Conservation (phyloP, 1,139 yeast species). For the Sugiyamaella grinbergsii region DNA sequence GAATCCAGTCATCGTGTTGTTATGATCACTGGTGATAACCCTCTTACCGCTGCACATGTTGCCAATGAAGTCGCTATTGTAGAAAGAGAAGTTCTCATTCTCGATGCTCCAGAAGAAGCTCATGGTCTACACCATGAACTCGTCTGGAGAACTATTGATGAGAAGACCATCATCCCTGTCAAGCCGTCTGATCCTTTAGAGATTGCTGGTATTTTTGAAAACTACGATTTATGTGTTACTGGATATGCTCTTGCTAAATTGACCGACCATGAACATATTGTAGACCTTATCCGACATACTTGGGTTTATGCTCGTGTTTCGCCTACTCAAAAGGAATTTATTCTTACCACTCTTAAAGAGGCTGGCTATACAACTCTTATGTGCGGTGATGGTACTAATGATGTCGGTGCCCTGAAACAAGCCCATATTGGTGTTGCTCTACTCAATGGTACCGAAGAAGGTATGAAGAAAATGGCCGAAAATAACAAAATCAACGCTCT, state of each 20-base stretch:
- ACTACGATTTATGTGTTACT: slow-evolving; percentile 86
- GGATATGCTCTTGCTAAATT: slow-evolving; percentile 83
- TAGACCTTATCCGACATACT: slow-evolving; percentile 76
- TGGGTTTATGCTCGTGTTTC: slow-evolving; percentile 99
- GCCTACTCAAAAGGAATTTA: slow-evolving; percentile 91
- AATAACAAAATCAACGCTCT: slow-evolving; percentile 67
- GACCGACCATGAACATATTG: slow-evolving; percentile 56
- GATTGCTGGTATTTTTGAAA: slow-evolving; percentile 53
- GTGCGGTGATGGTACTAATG: slow-evolving; percentile 99
- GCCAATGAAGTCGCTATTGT: slow-evolving; percentile 91
- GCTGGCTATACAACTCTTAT: slow-evolving; percentile 91
- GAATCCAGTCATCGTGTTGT: slow-evolving; percentile 90
- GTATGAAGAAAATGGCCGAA: slow-evolving; percentile 87
- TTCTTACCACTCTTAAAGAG: slow-evolving; percentile 78
- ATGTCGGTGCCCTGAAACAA: slow-evolving; percentile 98
- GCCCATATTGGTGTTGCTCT: slow-evolving; percentile 98
- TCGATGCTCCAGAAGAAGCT: slow-evolving; percentile 72
- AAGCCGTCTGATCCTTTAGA: slow-evolving; percentile 63
- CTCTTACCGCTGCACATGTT: slow-evolving; percentile 96
- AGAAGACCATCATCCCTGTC: slow-evolving; percentile 70
- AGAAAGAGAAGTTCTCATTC: slow-evolving; percentile 76
- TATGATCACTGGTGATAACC: slow-evolving; percentile 99
- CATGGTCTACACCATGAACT: slow-evolving; percentile 52
- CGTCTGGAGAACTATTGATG: slow-evolving; percentile 85
- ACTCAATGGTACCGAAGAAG: slow-evolving; percentile 94